A percentile compares a stretch with the other conserved stretches of the same genome.
These are phyloP conservation scores for Tetrapyrgos nigripes DNA, from an alignment of 1,284 basidiomycete genomes.

Conservation along the genomic window DNA sequence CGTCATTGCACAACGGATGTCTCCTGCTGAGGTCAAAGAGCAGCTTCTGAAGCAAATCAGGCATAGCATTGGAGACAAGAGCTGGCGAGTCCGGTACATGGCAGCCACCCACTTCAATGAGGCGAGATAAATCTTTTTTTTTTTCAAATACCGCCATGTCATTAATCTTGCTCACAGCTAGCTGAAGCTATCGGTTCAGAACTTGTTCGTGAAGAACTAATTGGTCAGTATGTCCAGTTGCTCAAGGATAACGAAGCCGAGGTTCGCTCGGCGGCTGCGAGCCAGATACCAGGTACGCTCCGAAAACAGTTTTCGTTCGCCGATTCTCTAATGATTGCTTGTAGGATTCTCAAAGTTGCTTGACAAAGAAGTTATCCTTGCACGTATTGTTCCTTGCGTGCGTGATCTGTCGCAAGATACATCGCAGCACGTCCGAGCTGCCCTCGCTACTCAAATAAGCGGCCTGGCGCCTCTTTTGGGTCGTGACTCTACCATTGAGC, in stretches of 20 bases:
- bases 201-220: slow-evolving; percentile 93
- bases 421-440: slow-evolving; percentile 97
- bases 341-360: slow-evolving; percentile 96
- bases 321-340: background rate
- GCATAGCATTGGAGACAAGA: slow-evolving; percentile 92
- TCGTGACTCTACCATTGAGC: slow-evolving; percentile 95
- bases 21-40: slow-evolving; percentile 89
- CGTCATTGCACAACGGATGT: slow-evolving; percentile 86
- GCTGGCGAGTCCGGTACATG: slow-evolving; percentile 99
- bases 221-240: slow-evolving; percentile 91
- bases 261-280: slow-evolving; percentile 95
- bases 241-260: slow-evolving; percentile 99
- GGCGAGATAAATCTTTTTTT: slow-evolving; percentile 46
- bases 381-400: slow-evolving; percentile 95
- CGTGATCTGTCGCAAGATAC: slow-evolving; percentile 93
- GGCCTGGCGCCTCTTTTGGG: slow-evolving; percentile 97
- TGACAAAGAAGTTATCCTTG: slow-evolving; percentile 94
- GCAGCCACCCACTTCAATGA: slow-evolving; percentile 98
- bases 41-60: slow-evolving; percentile 90
- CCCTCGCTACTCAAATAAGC: slow-evolving; percentile 95
- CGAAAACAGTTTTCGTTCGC: background rate
- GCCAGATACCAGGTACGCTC: slow-evolving; percentile 90
- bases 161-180: slow-evolving; percentile 54
- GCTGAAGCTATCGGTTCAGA: slow-evolving; percentile 92
- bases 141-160: background rate